Evolutionary conservation across 768 basidiomycete genomes (phyloP).

Genomic region (Calocera viscosa): DNA sequence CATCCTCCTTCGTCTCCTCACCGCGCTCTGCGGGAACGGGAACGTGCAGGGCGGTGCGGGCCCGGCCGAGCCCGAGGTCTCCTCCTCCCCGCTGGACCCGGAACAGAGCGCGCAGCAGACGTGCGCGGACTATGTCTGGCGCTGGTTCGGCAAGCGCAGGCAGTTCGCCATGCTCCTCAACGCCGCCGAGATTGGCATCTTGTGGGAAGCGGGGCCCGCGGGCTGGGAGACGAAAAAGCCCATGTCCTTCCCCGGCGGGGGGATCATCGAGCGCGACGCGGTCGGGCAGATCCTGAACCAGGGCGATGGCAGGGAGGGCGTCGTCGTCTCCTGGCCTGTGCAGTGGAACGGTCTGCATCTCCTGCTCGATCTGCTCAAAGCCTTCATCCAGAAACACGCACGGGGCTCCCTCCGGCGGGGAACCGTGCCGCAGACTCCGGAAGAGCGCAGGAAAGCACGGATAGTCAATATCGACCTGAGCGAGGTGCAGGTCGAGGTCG

Average conservation of each 20-base stretch:
- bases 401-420: not conserved
- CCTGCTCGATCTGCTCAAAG: not conserved
- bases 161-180: not conserved
- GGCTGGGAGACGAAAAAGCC: not conserved
- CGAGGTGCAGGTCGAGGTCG: not conserved
- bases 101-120: not conserved
- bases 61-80: too few species aligned
- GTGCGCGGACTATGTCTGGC: not conserved
- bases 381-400: slow-evolving; percentile 12
- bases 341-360: not conserved
- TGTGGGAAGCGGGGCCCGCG: not conserved
- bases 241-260: slow-evolving; percentile 7
- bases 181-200: not conserved
- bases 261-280: not conserved
- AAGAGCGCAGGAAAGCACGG: slow-evolving; percentile 14
- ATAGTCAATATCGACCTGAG: slow-evolving; percentile 11
- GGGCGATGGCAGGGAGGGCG: not conserved
- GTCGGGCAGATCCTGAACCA: not conserved
- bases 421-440: not conserved
- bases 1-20: not conserved
- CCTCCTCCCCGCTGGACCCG: not conserved
- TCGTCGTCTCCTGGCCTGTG: not conserved
- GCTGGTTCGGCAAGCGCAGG: not conserved
- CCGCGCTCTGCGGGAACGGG: slow-evolving; percentile 1
- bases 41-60: too few species aligned